These are phyloP conservation scores for Neurospora sp. DNA, from an alignment of 495 filamentous ascomycete genomes.

Conservation along the genomic window DNA sequence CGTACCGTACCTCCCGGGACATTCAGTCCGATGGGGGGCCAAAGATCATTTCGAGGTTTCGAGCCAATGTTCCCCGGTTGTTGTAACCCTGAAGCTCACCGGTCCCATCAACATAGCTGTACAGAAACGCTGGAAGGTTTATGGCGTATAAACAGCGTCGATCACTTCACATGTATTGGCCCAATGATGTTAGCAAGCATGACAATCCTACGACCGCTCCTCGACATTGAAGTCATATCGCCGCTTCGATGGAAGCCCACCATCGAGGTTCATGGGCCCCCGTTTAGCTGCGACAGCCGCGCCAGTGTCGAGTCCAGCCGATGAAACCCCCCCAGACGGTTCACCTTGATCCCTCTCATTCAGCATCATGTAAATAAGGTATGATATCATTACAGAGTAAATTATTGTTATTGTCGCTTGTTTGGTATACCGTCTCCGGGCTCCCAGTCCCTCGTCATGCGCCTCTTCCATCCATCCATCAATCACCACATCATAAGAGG, in stretches of 20 bases:
- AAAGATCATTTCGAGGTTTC: neutral
- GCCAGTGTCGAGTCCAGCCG: neutral
- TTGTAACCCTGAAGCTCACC: neutral
- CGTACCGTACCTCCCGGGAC: neutral
- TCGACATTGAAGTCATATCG: neutral
- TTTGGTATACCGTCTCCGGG: neutral
- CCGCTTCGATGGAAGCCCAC: neutral
- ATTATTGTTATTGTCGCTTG: neutral
- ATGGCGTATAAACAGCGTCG: neutral
- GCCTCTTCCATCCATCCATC: neutral
- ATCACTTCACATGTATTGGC: neutral
- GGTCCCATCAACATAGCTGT: neutral
- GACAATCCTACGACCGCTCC: neutral
- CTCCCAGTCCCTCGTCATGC: neutral
- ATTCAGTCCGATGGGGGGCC: neutral
- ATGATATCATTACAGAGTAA: neutral
- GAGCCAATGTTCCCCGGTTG: neutral
- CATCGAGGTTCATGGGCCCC: neutral
- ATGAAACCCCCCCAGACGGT: neutral
- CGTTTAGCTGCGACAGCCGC: neutral
- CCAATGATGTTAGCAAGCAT: neutral
- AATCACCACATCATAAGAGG: neutral
- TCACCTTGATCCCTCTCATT: neutral
- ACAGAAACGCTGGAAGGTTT: neutral
- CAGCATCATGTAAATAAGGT: neutral